These are phyloP conservation scores for Candida tallmaniae DNA, from an alignment of 805 yeast genomes.

Conservation along the genomic window DNA sequence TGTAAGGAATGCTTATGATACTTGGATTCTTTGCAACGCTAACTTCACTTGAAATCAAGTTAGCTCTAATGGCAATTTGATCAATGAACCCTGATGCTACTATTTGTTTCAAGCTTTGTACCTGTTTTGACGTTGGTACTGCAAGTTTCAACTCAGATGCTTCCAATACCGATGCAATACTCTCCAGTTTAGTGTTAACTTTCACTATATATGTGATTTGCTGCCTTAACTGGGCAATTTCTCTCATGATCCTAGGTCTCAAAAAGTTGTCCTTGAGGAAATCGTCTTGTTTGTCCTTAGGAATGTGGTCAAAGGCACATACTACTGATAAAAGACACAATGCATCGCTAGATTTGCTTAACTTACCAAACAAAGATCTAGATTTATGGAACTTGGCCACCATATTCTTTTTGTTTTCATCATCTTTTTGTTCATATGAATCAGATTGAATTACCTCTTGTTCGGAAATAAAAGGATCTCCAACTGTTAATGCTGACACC, in stretches of 20 bases:
- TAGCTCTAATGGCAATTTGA: conserved; percentile 83
- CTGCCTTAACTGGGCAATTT: conserved; percentile 71
- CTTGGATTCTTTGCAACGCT: conserved; percentile 53
- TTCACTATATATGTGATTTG: conserved; percentile 77
- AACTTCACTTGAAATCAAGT: conserved; percentile 60
- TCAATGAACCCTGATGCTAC: conserved; percentile 90
- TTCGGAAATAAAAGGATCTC: conserved; percentile 81
- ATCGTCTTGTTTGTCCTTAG: conserved; percentile 34
- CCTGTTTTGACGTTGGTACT: conserved; percentile 65
- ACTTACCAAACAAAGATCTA: conserved; percentile 53
- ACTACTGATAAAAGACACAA: conserved; percentile 72
- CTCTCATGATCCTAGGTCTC: conserved; percentile 79
- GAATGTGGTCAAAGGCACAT: conserved; percentile 81
- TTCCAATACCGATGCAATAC: conserved; percentile 43
- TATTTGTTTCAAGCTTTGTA: conserved; percentile 83
- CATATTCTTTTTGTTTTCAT: conserved; percentile 32
- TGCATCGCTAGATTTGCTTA: conserved; percentile 75
- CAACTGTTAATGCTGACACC: conserved; percentile 89
- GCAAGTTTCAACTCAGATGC: conserved; percentile 48
- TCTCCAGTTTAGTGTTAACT: conserved; percentile 55
- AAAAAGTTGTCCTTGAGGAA: conserved; percentile 64
- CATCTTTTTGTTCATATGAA: conserved; percentile 21
- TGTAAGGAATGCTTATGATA: conserved; percentile 60
- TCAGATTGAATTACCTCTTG: conserved; percentile 45
- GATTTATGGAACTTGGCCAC: conserved; percentile 50